Base-by-base conservation (phyloP, 257 asterid species). In the Solanum medicagineum region DNA sequence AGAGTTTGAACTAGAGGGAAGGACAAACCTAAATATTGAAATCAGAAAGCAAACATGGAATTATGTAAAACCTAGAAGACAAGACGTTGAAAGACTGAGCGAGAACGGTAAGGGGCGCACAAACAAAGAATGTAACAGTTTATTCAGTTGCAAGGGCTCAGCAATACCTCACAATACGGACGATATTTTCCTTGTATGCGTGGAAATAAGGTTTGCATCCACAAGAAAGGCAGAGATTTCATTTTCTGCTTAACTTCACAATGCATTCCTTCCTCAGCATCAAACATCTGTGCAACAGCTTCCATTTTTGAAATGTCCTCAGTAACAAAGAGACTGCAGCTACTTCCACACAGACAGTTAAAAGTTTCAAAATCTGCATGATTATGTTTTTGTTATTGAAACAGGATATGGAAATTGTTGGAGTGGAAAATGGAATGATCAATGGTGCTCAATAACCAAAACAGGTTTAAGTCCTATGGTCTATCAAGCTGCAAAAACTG, bases 111-210 rank as follows among this genome's bases (percentile, higher is more conserved):
- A 36, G 42, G 40, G 42, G 42, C 42, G 1, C 42, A 36, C 42
- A 5, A 36, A 36, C 42, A 36, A 36, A 36, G 42, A 0, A 74
- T 47, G 42, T 42, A 13, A 74, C 80, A 44, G 16, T 15, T 47
- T 13, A 22, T n/a, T 12, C 47, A 24, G 22, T 47, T 47, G 8
- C n/a, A 74, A 19, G 71, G 32, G 55, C 47, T 36, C 13, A 7
- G 70, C 5, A 87, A 45, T 74, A 84, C 91, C 88, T 87, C 85
- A 80, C 83, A 86, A 86, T 88, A 88, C 16, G 91, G 89, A 59
- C 36, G 82, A 66, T 90, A 90, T 68, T 83, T 82, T 20, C 81
- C 73, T 73, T 84, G 60, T 32, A 70, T 45, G 71, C 60, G 32
- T 51, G 81, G 53, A 8, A 65, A 16, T 51, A 73, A 29, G 55